Evolutionary conservation across 2,329 filamentous ascomycete species (phyloP), one percentile per base, ranked within the genome.

Genomic region (Aspergillus ochraceus): DNA sequence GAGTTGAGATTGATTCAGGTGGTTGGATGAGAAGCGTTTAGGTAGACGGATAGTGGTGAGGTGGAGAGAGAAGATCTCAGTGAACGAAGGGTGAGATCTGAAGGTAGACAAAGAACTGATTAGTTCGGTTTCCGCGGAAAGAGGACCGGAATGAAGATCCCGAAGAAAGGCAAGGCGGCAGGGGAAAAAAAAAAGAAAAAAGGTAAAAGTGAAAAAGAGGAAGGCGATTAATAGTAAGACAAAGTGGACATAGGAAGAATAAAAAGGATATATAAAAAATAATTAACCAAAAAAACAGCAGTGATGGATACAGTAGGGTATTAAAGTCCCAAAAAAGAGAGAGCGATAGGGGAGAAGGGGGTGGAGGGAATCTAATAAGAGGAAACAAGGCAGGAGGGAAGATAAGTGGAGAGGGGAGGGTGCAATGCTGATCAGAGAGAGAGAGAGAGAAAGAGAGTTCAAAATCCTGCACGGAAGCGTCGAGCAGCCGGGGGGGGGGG

Each of bases 391-490:
- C 22, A 47, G 45, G 45, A 24, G 22, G 22, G 45, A 47, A 6
- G 45, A 14, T 20, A 47, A 47, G 45, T 53, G 58, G 52, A 46
- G 55, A 58, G 20, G 22, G 5, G 22, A 22, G n/a, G 42, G 19
- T 49, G 46, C 45, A 49, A 53, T 59, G 60, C 49, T 59, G 57
- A 62, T 60, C 60, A 60, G 24, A 24, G 24, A 24, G 24, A 24
- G 24, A 24, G 24, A 24, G 24, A 6, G 24, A 24, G 24, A 24
- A 24, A 24, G 24, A 24, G 39, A 57, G 32, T 58, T 58, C 53
- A 52, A 56, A 60, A 56, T 47, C 57, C 60, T 62, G 60, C 58
- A 62, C 60, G 60, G 60, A 62, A 62, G 58, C 60, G 60, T 62
- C 60, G 51, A 60, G 60, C 53, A 51, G 32, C 45, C 50, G 57